Percentiles rank a stretch among this genome's conserved stretches.
Evolutionary conservation across 768 basidiomycete genomes (phyloP).

Genomic region (Phylloporus arenicola): DNA sequence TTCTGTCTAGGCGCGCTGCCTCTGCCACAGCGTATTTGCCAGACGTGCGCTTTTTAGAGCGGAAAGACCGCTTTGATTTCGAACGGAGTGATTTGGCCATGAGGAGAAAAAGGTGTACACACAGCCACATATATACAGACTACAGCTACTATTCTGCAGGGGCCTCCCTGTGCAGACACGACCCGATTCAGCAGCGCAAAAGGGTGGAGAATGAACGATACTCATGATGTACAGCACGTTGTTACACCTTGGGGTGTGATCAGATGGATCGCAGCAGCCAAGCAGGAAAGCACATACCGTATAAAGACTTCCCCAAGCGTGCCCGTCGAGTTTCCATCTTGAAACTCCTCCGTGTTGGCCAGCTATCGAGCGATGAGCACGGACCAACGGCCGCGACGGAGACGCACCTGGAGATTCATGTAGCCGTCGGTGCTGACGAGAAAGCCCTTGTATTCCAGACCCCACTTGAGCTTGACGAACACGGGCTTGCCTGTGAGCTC

Average conservation of each 20-base stretch:
- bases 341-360: slow-evolving; percentile 98
- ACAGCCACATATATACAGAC: slow-evolving; percentile 6
- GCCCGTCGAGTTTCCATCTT: slow-evolving; percentile 92
- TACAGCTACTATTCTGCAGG: slow-evolving; percentile 39
- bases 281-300: slow-evolving; percentile 49
- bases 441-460: slow-evolving; percentile 98
- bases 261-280: slow-evolving; percentile 1
- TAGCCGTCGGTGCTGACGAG: slow-evolving; percentile 98
- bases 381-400: not conserved
- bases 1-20: slow-evolving; percentile 69
- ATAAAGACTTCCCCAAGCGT: slow-evolving; percentile 99
- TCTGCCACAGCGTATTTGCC: slow-evolving; percentile 74
- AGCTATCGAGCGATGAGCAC: slow-evolving; percentile 45
- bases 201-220: slow-evolving; percentile 24
- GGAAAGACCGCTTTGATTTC: slow-evolving; percentile 74
- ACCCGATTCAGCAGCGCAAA: slow-evolving; percentile 19
- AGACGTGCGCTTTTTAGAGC: slow-evolving; percentile 67
- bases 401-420: slow-evolving; percentile 92
- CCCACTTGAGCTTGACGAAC: slow-evolving; percentile 96
- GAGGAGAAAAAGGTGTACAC: not conserved
- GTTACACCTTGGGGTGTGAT: slow-evolving; percentile 61
- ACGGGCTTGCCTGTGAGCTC: slow-evolving; percentile 97
- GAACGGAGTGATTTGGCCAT: slow-evolving; percentile 87
- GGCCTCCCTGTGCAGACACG: slow-evolving; percentile 62
- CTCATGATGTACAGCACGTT: slow-evolving; percentile 96